A percentile compares a stretch with the other conserved stretches of the same genome.
Evolutionary conservation across 2,329 filamentous ascomycete genomes (phyloP).

Genomic region (Scleromitrula shiraiana): DNA sequence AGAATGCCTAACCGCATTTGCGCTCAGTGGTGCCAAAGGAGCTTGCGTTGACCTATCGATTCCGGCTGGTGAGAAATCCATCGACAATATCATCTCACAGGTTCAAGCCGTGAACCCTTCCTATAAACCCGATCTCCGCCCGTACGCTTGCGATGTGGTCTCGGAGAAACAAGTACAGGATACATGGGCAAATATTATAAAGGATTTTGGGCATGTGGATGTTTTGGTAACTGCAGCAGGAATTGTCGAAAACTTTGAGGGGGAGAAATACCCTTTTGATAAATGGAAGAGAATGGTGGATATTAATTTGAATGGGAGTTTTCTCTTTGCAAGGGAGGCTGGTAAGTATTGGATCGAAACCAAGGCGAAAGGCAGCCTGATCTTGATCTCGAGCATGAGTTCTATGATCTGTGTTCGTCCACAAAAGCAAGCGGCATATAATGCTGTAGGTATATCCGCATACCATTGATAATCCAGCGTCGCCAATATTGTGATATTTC

Average conservation of each 20-base stretch:
- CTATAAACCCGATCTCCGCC: slow-evolving; percentile 27
- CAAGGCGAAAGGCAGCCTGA: slow-evolving; percentile 24
- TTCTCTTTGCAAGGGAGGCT: slow-evolving; percentile 31
- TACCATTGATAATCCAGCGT: not conserved
- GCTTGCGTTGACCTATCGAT: slow-evolving; percentile 21
- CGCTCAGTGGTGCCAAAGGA: slow-evolving; percentile 22
- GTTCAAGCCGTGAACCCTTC: slow-evolving; percentile 18
- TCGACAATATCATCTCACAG: slow-evolving; percentile 27
- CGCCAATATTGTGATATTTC: not conserved
- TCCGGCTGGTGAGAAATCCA: slow-evolving; percentile 19
- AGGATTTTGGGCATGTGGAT: slow-evolving; percentile 31
- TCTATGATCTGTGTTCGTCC: slow-evolving; percentile 29
- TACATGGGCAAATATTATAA: slow-evolving; percentile 32
- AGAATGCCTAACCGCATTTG: slow-evolving; percentile 36
- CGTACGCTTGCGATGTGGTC: slow-evolving; percentile 34
- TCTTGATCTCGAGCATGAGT: slow-evolving; percentile 27
- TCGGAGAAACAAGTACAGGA: slow-evolving; percentile 31
- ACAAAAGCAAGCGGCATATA: slow-evolving; percentile 33
- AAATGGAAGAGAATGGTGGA: slow-evolving; percentile 32
- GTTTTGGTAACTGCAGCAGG: slow-evolving; percentile 35
- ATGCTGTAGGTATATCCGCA: slow-evolving; percentile 24
- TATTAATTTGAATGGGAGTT: slow-evolving; percentile 32
- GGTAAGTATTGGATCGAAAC: slow-evolving; percentile 32
- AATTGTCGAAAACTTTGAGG: slow-evolving; percentile 31
- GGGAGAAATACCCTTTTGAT: slow-evolving; percentile 29